These are phyloP conservation scores for Trifolium fragiferum DNA, from an alignment of 306 rosid species.

Conservation along the genomic window DNA sequence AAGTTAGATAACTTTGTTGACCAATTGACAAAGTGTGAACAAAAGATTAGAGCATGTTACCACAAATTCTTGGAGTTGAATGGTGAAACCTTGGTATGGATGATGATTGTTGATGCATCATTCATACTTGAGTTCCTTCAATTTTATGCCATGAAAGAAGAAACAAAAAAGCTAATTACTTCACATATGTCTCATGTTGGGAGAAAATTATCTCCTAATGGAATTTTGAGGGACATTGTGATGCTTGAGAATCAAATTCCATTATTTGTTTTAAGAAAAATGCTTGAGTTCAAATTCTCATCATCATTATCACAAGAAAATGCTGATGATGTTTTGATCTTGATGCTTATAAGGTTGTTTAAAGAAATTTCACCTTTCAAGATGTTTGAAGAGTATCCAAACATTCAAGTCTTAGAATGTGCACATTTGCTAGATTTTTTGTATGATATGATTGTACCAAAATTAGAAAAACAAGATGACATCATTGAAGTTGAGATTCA, in stretches of 20 bases:
- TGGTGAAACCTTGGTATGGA: constrained; percentile 75
- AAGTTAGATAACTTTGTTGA: constrained; percentile 56
- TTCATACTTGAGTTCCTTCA: constrained; percentile 75
- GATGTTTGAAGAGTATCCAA: constrained; percentile 46
- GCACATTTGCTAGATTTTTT: constrained; percentile 70
- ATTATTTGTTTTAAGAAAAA: constrained; percentile 61
- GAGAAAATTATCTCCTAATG: constrained; percentile 58
- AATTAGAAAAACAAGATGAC: constrained; percentile 32
- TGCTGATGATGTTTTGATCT: constrained; percentile 52
- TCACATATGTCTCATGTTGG: constrained; percentile 65
- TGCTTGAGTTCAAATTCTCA: constrained; percentile 53
- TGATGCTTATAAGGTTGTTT: constrained; percentile 63
- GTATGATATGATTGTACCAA: constrained; percentile 61
- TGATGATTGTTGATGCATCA: constrained; percentile 73
- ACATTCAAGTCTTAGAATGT: constrained; percentile 49
- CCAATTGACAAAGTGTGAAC: constrained; percentile 57
- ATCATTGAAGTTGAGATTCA: constrained; percentile 43
- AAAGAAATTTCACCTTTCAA: constrained; percentile 72
- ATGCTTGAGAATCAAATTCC: constrained; percentile 90
- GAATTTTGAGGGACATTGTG: constrained; percentile 67
- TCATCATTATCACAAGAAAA: constrained; percentile 41
- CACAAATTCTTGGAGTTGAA: constrained; percentile 75
- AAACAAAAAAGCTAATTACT: constrained; percentile 41
- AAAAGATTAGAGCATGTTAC: constrained; percentile 59
- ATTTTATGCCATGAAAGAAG: constrained; percentile 55